These are phyloP conservation scores for Infundibulicybe gibba DNA, from an alignment of 768 basidiomycete species.

Conservation along the genomic window DNA sequence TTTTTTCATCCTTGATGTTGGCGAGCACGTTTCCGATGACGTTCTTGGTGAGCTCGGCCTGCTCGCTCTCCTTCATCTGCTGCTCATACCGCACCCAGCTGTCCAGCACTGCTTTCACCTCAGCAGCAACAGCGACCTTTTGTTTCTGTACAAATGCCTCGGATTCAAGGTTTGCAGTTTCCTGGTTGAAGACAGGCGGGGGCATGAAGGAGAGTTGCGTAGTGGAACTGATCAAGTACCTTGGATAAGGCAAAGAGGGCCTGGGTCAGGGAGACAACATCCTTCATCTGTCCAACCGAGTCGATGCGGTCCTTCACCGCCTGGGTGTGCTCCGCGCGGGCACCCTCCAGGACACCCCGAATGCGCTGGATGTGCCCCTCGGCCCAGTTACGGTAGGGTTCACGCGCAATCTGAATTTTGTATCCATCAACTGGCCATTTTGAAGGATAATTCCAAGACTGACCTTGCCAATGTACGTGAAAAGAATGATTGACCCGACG, in stretches of 20 bases:
- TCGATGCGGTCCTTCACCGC: slow-evolving; percentile 92
- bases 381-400: slow-evolving; percentile 93
- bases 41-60: slow-evolving; percentile 82
- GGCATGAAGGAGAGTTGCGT: neutral
- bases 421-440: slow-evolving; percentile 2
- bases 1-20: slow-evolving; percentile 81
- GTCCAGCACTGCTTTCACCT: slow-evolving; percentile 93
- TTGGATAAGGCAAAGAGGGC: slow-evolving; percentile 91
- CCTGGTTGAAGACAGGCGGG: slow-evolving; percentile 37
- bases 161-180: slow-evolving; percentile 88
- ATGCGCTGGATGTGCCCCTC: slow-evolving; percentile 83
- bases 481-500: slow-evolving; percentile 78
- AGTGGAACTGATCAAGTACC: slow-evolving; percentile 39
- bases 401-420: slow-evolving; percentile 59
- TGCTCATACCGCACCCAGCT: slow-evolving; percentile 99
- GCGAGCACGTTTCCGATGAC: slow-evolving; percentile 89
- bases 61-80: slow-evolving; percentile 94
- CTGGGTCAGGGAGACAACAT: slow-evolving; percentile 89
- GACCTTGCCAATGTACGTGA: slow-evolving; percentile 80
- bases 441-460: slow-evolving; percentile 12
- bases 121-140: slow-evolving; percentile 79
- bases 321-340: slow-evolving; percentile 87
- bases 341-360: slow-evolving; percentile 72
- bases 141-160: slow-evolving; percentile 90
- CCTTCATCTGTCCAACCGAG: slow-evolving; percentile 91